phyloP scores from a whole-genome alignment of 805 yeast genomes.

The Nakazawaea laoshanensis region DNA sequence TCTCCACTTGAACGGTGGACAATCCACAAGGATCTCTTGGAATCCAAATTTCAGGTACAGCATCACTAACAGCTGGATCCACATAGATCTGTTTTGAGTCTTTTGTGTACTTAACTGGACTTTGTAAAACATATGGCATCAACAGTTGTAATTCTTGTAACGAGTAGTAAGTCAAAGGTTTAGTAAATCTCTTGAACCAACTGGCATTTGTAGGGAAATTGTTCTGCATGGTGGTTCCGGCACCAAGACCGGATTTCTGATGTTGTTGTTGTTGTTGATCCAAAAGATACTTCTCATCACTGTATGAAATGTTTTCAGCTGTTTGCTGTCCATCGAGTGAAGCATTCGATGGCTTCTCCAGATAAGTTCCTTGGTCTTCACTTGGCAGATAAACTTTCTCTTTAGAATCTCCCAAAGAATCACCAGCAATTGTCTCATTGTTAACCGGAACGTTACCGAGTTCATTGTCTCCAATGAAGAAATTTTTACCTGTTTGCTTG shows the following conservation, averaged over 20 bases:
- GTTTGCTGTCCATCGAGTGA: not conserved
- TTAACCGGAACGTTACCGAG: conserved; percentile 7
- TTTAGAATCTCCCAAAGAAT: conserved; percentile 2
- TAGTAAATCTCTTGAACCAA: conserved; percentile 28
- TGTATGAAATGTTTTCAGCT: not conserved
- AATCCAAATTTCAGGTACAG: conserved; percentile 62
- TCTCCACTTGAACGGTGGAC: conserved; percentile 46
- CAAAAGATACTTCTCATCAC: conserved; percentile 7
- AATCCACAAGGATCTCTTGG: conserved; percentile 63
- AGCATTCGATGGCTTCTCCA: not conserved
- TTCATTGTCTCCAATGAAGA: conserved; percentile 34
- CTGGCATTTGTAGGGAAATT: conserved; percentile 5
- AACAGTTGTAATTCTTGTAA: conserved; percentile 30
- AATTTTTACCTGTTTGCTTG: conserved; percentile 36
- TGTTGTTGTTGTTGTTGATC: conserved; percentile 1
- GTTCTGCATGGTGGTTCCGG: conserved; percentile 6
- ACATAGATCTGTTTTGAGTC: conserved; percentile 30
- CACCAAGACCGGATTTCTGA: not conserved
- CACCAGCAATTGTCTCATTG: conserved; percentile 7
- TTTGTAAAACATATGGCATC: conserved; percentile 28
- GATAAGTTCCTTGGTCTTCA: conserved; percentile 2
- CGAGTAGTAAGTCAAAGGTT: conserved; percentile 30
- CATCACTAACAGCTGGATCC: conserved; percentile 49
- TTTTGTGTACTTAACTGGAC: conserved; percentile 13
- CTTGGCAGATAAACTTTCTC: conserved; percentile 2